Percentiles rank a stretch among this genome's conserved stretches.
These are phyloP conservation scores for Castanopsis chinensis DNA, from an alignment of 306 rosid species.

Conservation along the genomic window DNA sequence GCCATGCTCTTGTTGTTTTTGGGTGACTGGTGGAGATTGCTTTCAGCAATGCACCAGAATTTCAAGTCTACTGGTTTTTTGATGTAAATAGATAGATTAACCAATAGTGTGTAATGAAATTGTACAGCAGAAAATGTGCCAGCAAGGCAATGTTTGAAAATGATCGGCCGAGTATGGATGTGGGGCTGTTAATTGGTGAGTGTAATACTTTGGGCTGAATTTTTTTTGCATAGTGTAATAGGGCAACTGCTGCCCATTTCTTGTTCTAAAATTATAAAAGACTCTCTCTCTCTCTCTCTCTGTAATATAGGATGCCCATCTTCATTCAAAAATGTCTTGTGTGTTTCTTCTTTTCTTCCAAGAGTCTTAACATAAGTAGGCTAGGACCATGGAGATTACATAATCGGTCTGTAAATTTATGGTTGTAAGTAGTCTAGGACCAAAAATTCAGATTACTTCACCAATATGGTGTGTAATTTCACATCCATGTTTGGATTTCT, in stretches of 20 bases:
- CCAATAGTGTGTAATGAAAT: conserved; percentile 53
- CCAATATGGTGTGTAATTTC: no score
- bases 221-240: conserved; percentile 46
- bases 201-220: conserved; percentile 32
- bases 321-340: no score
- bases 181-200: conserved; percentile 38
- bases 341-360: no score
- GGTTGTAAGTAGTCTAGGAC: no score
- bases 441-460: no score
- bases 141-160: conserved; percentile 36
- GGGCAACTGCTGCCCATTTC: conserved; percentile 38
- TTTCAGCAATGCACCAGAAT: conserved; percentile 31
- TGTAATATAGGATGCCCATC: no score
- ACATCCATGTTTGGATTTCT: no score
- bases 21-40: conserved; percentile 36
- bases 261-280: conserved; percentile 12
- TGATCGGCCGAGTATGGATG: conserved; percentile 25
- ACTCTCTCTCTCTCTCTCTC: background rate
- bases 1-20: conserved; percentile 27
- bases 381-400: no score
- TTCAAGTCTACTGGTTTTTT: conserved; percentile 28
- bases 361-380: no score
- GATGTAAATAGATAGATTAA: conserved; percentile 60
- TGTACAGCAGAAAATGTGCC: conserved; percentile 56
- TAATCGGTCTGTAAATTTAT: no score